Conservation (phyloP, 1,284 basidiomycete genomes). For the Heliocybe sulcata region DNA sequence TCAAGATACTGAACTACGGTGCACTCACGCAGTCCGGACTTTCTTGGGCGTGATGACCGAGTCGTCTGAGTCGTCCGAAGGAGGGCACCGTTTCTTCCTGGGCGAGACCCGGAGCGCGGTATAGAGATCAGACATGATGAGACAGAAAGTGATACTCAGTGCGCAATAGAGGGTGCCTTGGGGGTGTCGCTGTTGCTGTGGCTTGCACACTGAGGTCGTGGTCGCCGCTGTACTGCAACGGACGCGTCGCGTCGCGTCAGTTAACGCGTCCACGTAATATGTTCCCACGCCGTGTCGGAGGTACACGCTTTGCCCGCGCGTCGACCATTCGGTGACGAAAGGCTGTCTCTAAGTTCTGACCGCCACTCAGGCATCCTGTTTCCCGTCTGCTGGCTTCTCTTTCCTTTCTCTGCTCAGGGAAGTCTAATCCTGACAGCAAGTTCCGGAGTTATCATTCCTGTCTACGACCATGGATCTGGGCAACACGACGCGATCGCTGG, state of each 20-base stretch:
- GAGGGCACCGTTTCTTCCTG: constrained; percentile 49
- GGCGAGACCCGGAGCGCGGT: constrained; percentile 54
- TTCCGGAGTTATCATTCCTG: too few relatives aligned
- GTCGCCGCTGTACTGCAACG: background rate
- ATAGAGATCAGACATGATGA: constrained; percentile 54
- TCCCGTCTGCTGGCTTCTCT: too few relatives aligned
- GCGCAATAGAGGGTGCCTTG: background rate
- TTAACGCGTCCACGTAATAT: constrained; percentile 12
- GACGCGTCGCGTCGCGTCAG: background rate
- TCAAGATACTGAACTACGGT: background rate
- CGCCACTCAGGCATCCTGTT: too few relatives aligned
- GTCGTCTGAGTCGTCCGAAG: constrained; percentile 43
- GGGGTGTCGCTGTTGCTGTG: background rate
- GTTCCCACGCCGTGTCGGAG: constrained; percentile 9
- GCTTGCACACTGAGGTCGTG: background rate
- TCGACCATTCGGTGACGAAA: background rate
- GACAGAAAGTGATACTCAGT: background rate
- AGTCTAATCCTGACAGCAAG: too few relatives aligned
- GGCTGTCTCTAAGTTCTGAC: background rate
- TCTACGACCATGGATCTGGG: too few relatives aligned
- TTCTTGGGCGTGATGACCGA: constrained; percentile 57
- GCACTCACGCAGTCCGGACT: constrained; percentile 45
- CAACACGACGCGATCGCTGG: too few relatives aligned
- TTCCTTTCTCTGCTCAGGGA: too few relatives aligned
- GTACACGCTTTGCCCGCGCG: background rate